Base-by-base conservation (phyloP, 176 grass and related monocot genomes). In the Triticum urartu region DNA sequence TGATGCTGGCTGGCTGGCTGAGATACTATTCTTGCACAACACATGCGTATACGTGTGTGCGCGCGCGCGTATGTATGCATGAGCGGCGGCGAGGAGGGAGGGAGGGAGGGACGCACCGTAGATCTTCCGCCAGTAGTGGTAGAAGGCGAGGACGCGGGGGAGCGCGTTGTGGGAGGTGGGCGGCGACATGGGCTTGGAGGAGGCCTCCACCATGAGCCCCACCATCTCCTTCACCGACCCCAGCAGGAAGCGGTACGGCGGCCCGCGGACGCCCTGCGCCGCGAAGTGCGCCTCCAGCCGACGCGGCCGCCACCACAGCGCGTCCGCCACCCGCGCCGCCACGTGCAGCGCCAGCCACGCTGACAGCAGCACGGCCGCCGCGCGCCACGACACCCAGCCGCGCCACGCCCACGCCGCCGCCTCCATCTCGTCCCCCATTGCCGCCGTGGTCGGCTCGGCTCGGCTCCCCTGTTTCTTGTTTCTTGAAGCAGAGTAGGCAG, bases 91-190 rank as follows among this genome's bases (percentile, higher is more conserved):
- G 68, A 1, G 6, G 10, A 6, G 1, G 40, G 40, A 24, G 7
- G 25, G 34, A 79, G 1, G 60, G 40, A 24, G 7, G 26, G 35
- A 79, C 76, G 45, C 79, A 97, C 95, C 95, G 85, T 97, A 97
- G 82, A 95, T 97, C 85, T 95, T 97, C 52, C 88, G 75, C 95
- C 95, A 97, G 80, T 97, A 92, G 89, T 93, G 92, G 89, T 97
- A 97, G 87, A 97, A 97, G 70, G 92, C 82, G 82, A 97, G 95
- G 62, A 97, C 95, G 50, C 95, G 86, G 40, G 92, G 95, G 56
- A 97, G 89, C n/a, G 93, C 91, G 84, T 95, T 87, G 85, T 97
- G 92, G 13, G 92, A 91, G 81, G 84, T 91, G 30, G 89, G 79
- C n/a, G 92, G 95, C 48, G 88, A 81, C 92, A 94, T 95, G 75